phyloP scores from a whole-genome alignment of 73 alveolate species.

The Tetrahymena borealis region DNA sequence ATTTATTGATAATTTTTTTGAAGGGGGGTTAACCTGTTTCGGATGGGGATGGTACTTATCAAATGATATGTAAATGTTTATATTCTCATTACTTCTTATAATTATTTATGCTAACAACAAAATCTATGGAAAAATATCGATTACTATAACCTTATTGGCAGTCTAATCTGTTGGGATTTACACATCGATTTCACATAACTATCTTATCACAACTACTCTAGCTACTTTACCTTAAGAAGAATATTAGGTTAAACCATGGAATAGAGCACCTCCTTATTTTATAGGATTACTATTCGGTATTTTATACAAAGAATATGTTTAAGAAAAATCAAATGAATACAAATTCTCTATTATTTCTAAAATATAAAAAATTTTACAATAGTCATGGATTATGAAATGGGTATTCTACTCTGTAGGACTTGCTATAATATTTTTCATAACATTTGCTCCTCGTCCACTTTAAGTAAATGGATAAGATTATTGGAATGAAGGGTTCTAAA shows the following conservation, averaged over 20 bases:
- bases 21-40: neutral
- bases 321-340: neutral
- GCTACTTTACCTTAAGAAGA: neutral
- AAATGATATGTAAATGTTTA: neutral
- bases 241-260: slow-evolving; percentile 7
- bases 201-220: neutral
- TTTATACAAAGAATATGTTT: slow-evolving; percentile 4
- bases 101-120: neutral
- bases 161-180: neutral
- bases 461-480: neutral
- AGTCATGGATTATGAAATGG: neutral
- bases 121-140: neutral
- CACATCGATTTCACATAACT: neutral
- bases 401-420: neutral
- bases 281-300: slow-evolving; percentile 18
- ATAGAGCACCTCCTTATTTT: slow-evolving; percentile 24
- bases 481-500: neutral
- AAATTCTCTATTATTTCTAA: neutral
- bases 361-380: neutral
- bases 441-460: neutral
- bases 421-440: neutral
- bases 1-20: neutral
- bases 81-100: neutral
- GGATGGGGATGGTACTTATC: neutral
- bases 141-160: neutral